Evolutionary conservation across 495 filamentous ascomycete species (phyloP), one percentile per base, ranked within the genome.

Genomic region (Penicillium canescens): DNA sequence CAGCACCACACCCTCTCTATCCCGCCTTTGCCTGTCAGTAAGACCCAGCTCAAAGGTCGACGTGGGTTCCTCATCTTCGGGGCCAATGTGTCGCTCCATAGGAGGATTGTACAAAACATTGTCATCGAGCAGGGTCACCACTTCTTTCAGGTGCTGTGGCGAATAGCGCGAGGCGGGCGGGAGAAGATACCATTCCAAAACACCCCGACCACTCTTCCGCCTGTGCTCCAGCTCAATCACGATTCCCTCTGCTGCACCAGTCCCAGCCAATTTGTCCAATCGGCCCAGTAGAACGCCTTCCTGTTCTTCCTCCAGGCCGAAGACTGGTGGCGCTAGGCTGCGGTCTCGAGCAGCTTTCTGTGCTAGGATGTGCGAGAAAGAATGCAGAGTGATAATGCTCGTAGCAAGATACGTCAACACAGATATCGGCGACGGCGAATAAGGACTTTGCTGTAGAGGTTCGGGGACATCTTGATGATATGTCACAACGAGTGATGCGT

Each of bases 181-280:
- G 0, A 97, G 64, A 39, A 92, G 81, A 61, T 92, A 97, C 73
- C 77, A 82, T 67, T 96, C 93, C 18, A 78, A 62, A 8, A 96
- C 84, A 0, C 85, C 83, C 14, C 92, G 77, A 0, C 95, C 94
- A 52, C 84, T 89, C 56, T 88, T 86, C 16, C 92, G 76, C 3
- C 95, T 76, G 63, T 95, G 77, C 70, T 98, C 92, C 82, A 96
- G 86, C 56, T 91, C 86, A 3, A 98, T 57, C 3, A 96, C 91
- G 4, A 94, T 68, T 0, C 86, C 87, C 13, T 77, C 69, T 0
- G 54, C 46, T 5, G 71, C 67, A 35, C 80, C 79, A 9, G 73
- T 61, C 20, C 79, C 71, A 35, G 61, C 54, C 6, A 86, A 52
- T 39, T 67, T 73, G 49, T 75, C 72, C 12, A 71, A 42, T 50